These are phyloP conservation scores for Brasenia schreberi DNA, from an alignment of 164 flowering plant genomes.

Conservation along the genomic window DNA sequence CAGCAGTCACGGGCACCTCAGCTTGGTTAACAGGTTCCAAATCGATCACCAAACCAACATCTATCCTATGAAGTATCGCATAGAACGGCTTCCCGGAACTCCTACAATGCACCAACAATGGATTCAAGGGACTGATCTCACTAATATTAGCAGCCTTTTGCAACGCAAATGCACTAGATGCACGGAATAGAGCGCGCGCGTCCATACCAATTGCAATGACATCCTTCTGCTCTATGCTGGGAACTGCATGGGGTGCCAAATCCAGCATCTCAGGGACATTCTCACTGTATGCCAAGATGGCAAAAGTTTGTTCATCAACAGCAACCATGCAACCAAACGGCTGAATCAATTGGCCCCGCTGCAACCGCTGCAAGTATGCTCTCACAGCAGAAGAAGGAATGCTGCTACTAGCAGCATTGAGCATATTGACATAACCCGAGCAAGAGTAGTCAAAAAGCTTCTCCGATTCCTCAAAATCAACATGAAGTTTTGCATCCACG, in stretches of 20 bases:
- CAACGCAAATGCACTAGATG: constrained; percentile 47
- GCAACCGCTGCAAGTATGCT: constrained; percentile 48
- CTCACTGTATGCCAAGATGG: constrained; percentile 55
- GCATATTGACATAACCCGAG: constrained; percentile 30
- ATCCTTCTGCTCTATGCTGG: constrained; percentile 55
- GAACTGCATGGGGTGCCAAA: constrained; percentile 55
- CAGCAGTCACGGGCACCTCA: constrained; percentile 56
- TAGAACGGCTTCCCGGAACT: constrained; percentile 64
- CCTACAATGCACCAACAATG: constrained; percentile 47
- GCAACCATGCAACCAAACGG: constrained; percentile 65
- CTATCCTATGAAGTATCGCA: constrained; percentile 64
- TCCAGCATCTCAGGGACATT: constrained; percentile 72
- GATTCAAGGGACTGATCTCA: constrained; percentile 57
- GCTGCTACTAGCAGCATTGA: constrained; percentile 25
- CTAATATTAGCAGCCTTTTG: constrained; percentile 46
- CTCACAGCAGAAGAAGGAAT: constrained; percentile 39
- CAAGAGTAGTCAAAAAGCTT: constrained; percentile 40
- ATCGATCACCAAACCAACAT: constrained; percentile 58
- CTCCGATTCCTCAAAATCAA: constrained; percentile 38
- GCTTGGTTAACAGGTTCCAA: constrained; percentile 64
- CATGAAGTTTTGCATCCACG: constrained; percentile 57
- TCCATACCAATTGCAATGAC: constrained; percentile 46
- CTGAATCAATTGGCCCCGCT: constrained; percentile 49
- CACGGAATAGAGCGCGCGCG: constrained; percentile 39
- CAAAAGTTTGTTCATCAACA: constrained; percentile 36